A percentile compares a stretch with the other conserved stretches of the same genome.
These are phyloP conservation scores for Panicum virgatum DNA, from an alignment of 202 grass and related monocot species.

Conservation along the genomic window DNA sequence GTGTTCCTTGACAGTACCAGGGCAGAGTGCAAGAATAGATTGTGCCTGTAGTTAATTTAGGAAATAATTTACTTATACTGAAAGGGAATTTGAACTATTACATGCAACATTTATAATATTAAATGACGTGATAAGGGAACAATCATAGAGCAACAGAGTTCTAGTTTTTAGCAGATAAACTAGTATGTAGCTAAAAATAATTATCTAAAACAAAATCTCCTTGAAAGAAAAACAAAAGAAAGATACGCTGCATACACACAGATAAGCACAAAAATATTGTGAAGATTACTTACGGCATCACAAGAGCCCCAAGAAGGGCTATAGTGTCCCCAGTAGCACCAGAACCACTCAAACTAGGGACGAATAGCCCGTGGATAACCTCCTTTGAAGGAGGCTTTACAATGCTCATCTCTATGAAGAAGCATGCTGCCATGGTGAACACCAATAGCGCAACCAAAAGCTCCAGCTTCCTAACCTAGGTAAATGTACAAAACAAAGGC, in stretches of 20 bases:
- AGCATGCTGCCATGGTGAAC: conserved; percentile 61
- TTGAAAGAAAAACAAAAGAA: background rate
- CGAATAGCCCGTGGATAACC: conserved; percentile 65
- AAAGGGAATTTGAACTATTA: background rate
- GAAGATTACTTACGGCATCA: conserved; percentile 69
- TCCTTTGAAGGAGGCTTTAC: conserved; percentile 58
- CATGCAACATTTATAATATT: background rate
- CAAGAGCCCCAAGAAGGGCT: conserved; percentile 69
- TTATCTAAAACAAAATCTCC: background rate
- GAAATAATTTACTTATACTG: background rate
- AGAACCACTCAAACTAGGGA: conserved; percentile 46
- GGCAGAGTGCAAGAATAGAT: conserved; percentile 82
- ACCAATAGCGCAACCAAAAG: conserved; percentile 52
- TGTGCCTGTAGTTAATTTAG: conserved; percentile 13
- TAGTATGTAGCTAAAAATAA: background rate
- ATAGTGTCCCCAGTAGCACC: conserved; percentile 65
- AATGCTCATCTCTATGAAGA: conserved; percentile 69
- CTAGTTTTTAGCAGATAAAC: background rate
- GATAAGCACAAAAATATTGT: background rate
- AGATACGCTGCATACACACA: background rate
- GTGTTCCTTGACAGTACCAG: conserved; percentile 88
- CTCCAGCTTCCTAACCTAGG: conserved; percentile 65
- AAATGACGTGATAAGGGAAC: background rate
- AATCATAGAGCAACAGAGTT: background rate
- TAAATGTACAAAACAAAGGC: conserved; percentile 10